A percentile compares a stretch with the other conserved stretches of the same genome.
These are phyloP conservation scores for Theobroma cacao DNA, from an alignment of 345 rosid genomes.

Conservation along the genomic window DNA sequence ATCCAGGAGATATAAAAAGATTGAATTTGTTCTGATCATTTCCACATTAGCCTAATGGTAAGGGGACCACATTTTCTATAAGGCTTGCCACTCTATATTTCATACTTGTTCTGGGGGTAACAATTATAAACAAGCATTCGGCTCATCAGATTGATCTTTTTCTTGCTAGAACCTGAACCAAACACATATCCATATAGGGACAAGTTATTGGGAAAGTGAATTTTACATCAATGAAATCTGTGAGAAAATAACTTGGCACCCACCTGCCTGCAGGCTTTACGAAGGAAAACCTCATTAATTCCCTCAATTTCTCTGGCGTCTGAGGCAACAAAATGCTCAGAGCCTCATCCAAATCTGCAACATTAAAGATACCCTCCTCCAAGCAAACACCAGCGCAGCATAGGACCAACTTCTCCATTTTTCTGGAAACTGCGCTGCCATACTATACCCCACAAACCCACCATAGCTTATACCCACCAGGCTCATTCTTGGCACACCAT, in stretches of 20 bases:
- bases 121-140: no score
- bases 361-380: slow-evolving; percentile 60
- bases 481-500: slow-evolving; percentile 42
- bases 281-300: slow-evolving; percentile 55
- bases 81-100: no score
- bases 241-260: slow-evolving; percentile 55
- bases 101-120: no score
- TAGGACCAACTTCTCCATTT: slow-evolving; percentile 55
- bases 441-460: slow-evolving; percentile 75
- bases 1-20: no score
- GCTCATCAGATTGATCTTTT: no score
- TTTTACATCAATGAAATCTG: slow-evolving; percentile 59
- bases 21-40: background rate
- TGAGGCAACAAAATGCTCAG: slow-evolving; percentile 60
- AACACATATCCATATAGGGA: background rate
- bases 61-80: no score
- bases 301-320: slow-evolving; percentile 61
- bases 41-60: no score
- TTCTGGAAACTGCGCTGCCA: slow-evolving; percentile 59
- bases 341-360: slow-evolving; percentile 64
- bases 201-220: background rate
- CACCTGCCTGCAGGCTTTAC: slow-evolving; percentile 40
- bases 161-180: background rate
- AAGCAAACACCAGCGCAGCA: slow-evolving; percentile 77
- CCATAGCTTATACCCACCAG: slow-evolving; percentile 80